Base-by-base conservation (phyloP, 2,329 filamentous ascomycete genomes). In the Biscogniauxia marginata region DNA sequence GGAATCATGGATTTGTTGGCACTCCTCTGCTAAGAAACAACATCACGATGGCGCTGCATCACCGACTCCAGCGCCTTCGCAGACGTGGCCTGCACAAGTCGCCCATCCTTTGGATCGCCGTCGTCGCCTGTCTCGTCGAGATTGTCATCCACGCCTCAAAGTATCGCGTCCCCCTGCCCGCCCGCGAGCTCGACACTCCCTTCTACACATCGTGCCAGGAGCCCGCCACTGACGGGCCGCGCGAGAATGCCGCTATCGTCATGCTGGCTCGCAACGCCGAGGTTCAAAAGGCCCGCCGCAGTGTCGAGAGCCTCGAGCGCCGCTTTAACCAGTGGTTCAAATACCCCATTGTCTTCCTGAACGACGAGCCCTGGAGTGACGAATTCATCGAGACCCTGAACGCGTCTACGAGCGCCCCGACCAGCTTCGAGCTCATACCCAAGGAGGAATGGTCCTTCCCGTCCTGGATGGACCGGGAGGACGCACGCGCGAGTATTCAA, bases 231-330 rank as follows among this genome's bases (percentile, higher is more conserved):
- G 50, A 50, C 19, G 54, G 48, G 3, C 66, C 69, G 44, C 74
- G 77, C 59, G 75, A 77, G 64, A 77, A 77, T 54, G 77, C 75
- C 46, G 74, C 73, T 45, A 67, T 79, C 46, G 74, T 79, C 30
- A 79, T 79, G 75, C 67, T 79, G 54, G 75, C 74, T 25, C 75
- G 76, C 44, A 79, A 79, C 64, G 67, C 67, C 11, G 77, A 79
- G 62, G 67, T 75, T 7, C 66, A 72, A 21, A 64, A 71, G 56
- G 76, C 75, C 0, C 67, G 70, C 39, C 67, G 70, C 18, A 74
- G 75, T 2, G 67, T 79, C n/a, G 59, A 67, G n/a, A 74, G 70
- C 54, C 69, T 79, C 53, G 76, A 79, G 64, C 64, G 68, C 22
- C 73, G 73, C 56, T 79, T 78, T 67, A 79, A 79, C 65, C 71